These are phyloP conservation scores for Camellia lanceoleosa DNA, from an alignment of 148 eudicot species.

Conservation along the genomic window DNA sequence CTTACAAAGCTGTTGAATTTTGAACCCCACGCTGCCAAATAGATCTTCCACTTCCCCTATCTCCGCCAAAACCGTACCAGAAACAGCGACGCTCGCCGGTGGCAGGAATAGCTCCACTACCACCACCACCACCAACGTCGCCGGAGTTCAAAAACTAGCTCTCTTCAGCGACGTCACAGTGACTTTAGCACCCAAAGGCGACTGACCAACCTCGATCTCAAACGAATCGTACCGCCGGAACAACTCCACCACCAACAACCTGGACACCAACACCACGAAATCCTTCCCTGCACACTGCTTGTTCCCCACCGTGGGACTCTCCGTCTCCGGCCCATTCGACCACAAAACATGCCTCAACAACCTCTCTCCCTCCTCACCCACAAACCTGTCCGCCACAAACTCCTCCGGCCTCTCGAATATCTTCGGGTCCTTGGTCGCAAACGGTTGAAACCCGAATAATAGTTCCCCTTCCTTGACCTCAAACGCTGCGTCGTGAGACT, in stretches of 20 bases:
- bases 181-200: conserved; percentile 53
- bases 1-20: too few relatives aligned
- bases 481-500: conserved; percentile 67
- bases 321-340: conserved; percentile 79
- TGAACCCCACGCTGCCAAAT: too few relatives aligned
- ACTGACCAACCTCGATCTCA: conserved; percentile 50
- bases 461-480: conserved; percentile 63
- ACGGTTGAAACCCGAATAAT: conserved; percentile 72
- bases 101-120: too few relatives aligned
- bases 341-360: conserved; percentile 60
- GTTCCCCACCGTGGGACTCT: conserved; percentile 41
- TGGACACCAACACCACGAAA: conserved; percentile 59
- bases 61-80: too few relatives aligned
- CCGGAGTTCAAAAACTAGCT: conserved; percentile 40
- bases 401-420: conserved; percentile 66
- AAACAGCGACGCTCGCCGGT: too few relatives aligned
- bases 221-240: conserved; percentile 71
- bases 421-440: conserved; percentile 69
- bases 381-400: conserved; percentile 65
- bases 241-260: conserved; percentile 64
- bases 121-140: not conserved
- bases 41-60: too few relatives aligned
- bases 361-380: conserved; percentile 61
- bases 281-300: conserved; percentile 88
- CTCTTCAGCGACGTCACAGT: conserved; percentile 55